Evolutionary conservation across 169 alveolate species (phyloP).

Genomic region (Plasmodium gonderi): DNA sequence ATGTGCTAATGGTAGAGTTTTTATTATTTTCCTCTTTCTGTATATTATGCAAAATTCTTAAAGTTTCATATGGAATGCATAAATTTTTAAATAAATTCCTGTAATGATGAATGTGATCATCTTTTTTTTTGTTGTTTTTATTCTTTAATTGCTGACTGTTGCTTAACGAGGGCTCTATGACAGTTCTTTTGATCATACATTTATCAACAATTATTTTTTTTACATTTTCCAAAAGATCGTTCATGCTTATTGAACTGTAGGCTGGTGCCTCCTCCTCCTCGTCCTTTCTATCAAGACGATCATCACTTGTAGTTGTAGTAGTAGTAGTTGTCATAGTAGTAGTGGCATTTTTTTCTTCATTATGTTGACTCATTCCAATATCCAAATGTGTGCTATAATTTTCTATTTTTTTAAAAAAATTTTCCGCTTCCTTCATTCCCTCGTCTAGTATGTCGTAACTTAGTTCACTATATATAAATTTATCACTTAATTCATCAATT

Average conservation of each 20-base stretch:
- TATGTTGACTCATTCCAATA: neutral
- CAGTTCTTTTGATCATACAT: constrained; percentile 3
- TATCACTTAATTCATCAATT: neutral
- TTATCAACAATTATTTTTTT: constrained; percentile 30
- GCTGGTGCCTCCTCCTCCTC: neutral
- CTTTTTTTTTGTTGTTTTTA: constrained; percentile 37
- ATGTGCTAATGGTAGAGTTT: neutral
- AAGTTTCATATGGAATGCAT: constrained; percentile 54
- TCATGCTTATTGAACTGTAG: neutral
- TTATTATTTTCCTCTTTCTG: neutral
- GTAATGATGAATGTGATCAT: constrained; percentile 13
- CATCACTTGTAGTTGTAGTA: neutral
- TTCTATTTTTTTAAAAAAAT: neutral
- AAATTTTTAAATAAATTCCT: constrained; percentile 48
- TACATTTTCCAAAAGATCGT: neutral
- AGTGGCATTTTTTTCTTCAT: neutral
- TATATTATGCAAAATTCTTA: constrained; percentile 9
- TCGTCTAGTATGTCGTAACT: neutral
- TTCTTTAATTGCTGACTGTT: constrained; percentile 1
- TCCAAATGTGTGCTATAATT: neutral
- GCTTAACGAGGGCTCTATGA: constrained; percentile 13
- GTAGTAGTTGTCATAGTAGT: neutral
- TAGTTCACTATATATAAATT: neutral
- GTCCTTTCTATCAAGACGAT: neutral
- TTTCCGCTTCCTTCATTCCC: neutral